Evolutionary conservation across 106 monocot species (phyloP).

Genomic region (Posidonia australis): DNA sequence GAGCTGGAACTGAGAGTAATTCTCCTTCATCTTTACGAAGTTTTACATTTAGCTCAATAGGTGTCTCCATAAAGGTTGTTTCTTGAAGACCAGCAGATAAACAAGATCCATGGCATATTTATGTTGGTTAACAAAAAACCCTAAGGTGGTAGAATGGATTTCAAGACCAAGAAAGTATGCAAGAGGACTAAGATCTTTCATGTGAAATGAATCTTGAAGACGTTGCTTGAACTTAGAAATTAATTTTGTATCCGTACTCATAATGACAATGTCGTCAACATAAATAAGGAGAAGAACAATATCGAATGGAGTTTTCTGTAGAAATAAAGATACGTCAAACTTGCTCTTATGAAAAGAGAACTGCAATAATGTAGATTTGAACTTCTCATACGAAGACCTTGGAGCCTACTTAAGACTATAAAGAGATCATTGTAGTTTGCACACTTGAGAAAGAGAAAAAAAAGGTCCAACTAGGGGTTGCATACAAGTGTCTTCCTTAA

Average conservation of each 20-base stretch:
- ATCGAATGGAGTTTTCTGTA: not conserved
- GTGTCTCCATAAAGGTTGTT: too few relatives aligned
- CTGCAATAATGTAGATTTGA: too few relatives aligned
- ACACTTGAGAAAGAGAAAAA: not conserved
- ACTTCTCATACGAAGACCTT: not conserved
- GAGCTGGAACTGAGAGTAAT: too few relatives aligned
- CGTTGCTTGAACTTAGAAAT: not conserved
- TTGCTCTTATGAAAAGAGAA: not conserved
- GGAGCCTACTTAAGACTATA: slow-evolving; percentile 3
- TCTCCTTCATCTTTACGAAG: too few relatives aligned
- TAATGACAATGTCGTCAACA: slow-evolving; percentile 2
- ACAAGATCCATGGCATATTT: not conserved
- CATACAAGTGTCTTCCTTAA: not conserved
- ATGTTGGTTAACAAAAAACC: not conserved
- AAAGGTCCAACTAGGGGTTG: not conserved
- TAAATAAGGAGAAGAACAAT: not conserved
- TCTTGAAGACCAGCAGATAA: too few relatives aligned
- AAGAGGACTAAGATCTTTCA: slow-evolving; percentile 2
- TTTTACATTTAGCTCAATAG: too few relatives aligned
- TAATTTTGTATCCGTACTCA: not conserved
- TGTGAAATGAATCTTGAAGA: not conserved
- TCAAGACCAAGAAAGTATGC: too few relatives aligned
- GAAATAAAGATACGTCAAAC: not conserved
- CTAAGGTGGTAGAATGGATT: too few relatives aligned
- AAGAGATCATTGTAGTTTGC: too few relatives aligned